These are phyloP conservation scores for Agaricus subrufescens DNA, from an alignment of 768 basidiomycete species.

Conservation along the genomic window DNA sequence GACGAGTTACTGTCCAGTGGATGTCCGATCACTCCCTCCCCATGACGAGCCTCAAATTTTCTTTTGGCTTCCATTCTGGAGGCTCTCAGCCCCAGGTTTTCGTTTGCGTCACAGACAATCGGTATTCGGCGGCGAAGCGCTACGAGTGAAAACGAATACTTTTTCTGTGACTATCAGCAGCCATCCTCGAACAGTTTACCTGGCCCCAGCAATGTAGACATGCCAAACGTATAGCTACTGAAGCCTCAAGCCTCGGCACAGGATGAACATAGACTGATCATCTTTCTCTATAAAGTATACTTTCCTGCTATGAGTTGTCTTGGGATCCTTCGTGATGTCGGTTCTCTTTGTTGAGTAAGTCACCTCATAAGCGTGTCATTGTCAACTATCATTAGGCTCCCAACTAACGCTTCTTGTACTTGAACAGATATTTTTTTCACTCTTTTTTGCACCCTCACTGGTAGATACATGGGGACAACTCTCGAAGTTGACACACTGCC, in stretches of 20 bases:
- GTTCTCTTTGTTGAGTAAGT: too few species aligned
- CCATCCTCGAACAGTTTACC: neutral
- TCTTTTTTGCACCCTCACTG: neutral
- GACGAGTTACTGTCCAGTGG: neutral
- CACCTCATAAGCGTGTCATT: too few species aligned
- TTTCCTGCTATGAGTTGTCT: conserved; percentile 8
- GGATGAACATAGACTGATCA: neutral
- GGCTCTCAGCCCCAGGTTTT: neutral
- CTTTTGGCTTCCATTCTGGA: neutral
- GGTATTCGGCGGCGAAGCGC: neutral
- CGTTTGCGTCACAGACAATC: neutral
- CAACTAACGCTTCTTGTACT: too few species aligned
- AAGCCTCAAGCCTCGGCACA: neutral
- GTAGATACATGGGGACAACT: too few species aligned
- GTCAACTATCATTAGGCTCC: too few species aligned
- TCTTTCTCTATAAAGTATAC: too few species aligned
- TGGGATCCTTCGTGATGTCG: conserved; percentile 5
- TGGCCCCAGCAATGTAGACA: neutral
- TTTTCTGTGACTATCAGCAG: neutral
- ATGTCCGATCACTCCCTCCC: neutral
- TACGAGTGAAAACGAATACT: neutral
- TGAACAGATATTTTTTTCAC: neutral
- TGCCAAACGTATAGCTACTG: neutral
- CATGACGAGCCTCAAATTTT: neutral
- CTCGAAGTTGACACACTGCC: too few species aligned